Conservation (phyloP, 352 stramenopile genomes). For the Globisporangium paroecandrum region DNA sequence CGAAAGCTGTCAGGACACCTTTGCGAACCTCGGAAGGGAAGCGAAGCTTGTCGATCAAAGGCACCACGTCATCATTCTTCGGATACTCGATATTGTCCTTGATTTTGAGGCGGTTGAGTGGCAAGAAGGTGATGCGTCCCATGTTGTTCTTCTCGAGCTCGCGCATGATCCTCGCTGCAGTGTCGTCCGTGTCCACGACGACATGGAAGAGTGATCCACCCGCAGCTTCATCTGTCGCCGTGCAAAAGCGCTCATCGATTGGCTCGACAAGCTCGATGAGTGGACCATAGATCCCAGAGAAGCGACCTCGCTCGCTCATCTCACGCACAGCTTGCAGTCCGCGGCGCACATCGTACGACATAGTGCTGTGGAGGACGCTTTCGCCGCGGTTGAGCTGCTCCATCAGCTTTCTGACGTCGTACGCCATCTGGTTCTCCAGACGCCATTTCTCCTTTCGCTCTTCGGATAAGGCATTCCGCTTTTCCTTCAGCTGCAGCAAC, state of each 20-base stretch:
- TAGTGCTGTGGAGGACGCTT: slow-evolving; percentile 75
- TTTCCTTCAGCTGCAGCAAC: slow-evolving; percentile 72
- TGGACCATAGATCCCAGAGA: slow-evolving; percentile 90
- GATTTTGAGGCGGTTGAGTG: slow-evolving; percentile 89
- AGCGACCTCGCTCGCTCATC: slow-evolving; percentile 79
- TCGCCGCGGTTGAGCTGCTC: slow-evolving; percentile 77
- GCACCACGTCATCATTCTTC: slow-evolving; percentile 77
- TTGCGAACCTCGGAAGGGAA: slow-evolving; percentile 85
- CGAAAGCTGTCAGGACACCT: slow-evolving; percentile 95
- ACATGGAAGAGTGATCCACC: slow-evolving; percentile 97
- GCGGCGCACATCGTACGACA: slow-evolving; percentile 82
- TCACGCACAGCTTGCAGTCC: slow-evolving; percentile 80
- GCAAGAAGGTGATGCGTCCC: slow-evolving; percentile 97
- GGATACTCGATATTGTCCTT: slow-evolving; percentile 75
- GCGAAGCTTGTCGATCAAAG: slow-evolving; percentile 82
- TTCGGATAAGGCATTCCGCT: slow-evolving; percentile 74
- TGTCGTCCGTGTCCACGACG: slow-evolving; percentile 98
- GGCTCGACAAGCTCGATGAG: slow-evolving; percentile 95
- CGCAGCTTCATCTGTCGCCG: slow-evolving; percentile 94
- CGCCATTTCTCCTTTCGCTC: slow-evolving; percentile 81
- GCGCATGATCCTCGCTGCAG: slow-evolving; percentile 92
- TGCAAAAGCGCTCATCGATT: slow-evolving; percentile 90
- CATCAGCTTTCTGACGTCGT: slow-evolving; percentile 67
- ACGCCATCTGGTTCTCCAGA: slow-evolving; percentile 70
- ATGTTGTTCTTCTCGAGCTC: slow-evolving; percentile 93